Conservation (phyloP, 169 alveolate species). For the Eimeria acervulina region DNA sequence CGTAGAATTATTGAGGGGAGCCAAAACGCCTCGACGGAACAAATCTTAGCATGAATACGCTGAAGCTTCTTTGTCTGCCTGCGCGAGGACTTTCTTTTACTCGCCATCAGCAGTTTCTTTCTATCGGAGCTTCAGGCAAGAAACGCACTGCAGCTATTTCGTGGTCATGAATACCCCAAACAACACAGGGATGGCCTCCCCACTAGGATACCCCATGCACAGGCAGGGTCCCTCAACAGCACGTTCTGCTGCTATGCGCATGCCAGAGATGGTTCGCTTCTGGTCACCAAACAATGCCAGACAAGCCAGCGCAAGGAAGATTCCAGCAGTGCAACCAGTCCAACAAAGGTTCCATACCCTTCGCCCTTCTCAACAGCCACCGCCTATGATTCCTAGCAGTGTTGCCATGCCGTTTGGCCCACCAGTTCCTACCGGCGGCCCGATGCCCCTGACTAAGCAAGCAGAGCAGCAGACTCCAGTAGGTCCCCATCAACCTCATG, state of each 20-base stretch:
- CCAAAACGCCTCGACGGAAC: not conserved
- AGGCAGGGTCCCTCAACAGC: conserved; percentile 11
- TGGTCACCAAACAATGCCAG: conserved; percentile 60
- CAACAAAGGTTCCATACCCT: conserved; percentile 3
- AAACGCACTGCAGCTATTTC: not conserved
- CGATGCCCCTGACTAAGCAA: not conserved
- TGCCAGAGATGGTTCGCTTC: conserved; percentile 29
- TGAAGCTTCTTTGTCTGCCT: not conserved
- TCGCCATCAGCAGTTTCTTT: not conserved
- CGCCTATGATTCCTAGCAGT: not conserved
- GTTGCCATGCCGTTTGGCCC: not conserved
- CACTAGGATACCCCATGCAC: not conserved
- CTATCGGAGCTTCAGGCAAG: not conserved
- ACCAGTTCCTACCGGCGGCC: not conserved
- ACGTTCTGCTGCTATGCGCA: conserved; percentile 9
- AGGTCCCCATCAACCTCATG: not conserved
- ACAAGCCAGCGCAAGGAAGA: not conserved
- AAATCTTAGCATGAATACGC: not conserved
- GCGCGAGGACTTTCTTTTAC: not conserved
- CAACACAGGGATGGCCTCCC: not conserved
- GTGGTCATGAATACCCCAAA: conserved; percentile 2
- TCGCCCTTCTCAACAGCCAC: not conserved
- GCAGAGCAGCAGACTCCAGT: conserved; percentile 2
- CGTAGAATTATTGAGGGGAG: not conserved
- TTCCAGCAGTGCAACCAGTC: not conserved